Evolutionary conservation across 208 protist genomes (phyloP).

Genomic region (Leptomonas seymouri): DNA sequence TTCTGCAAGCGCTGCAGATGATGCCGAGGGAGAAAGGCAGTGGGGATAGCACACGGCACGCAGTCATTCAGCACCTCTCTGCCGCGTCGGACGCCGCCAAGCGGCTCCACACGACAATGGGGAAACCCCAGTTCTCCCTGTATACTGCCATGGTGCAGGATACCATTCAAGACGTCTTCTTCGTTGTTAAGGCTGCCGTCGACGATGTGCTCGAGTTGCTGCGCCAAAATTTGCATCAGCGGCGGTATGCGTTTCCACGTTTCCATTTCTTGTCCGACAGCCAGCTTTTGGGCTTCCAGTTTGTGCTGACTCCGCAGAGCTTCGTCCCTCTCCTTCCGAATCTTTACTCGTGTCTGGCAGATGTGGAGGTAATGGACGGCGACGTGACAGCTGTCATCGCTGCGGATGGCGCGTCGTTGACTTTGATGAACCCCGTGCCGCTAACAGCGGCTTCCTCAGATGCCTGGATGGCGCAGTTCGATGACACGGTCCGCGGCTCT

Average conservation of each 20-base stretch:
- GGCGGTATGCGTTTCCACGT: constrained; percentile 88
- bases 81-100: constrained; percentile 31
- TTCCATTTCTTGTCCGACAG: constrained; percentile 94
- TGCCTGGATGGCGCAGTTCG: constrained; percentile 75
- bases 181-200: constrained; percentile 81
- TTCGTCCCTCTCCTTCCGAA: constrained; percentile 59
- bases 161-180: constrained; percentile 90
- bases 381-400: constrained; percentile 11
- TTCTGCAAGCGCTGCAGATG: constrained; percentile 26
- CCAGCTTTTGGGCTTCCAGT: constrained; percentile 84
- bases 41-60: constrained; percentile 4
- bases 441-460: constrained; percentile 56
- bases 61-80: constrained; percentile 14
- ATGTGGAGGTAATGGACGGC: constrained; percentile 55
- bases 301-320: constrained; percentile 41
- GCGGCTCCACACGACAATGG: constrained; percentile 44
- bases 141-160: constrained; percentile 93
- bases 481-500: constrained; percentile 51
- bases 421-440: constrained; percentile 32
- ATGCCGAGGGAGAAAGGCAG: constrained; percentile 11
- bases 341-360: constrained; percentile 65
- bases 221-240: constrained; percentile 90
- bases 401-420: constrained; percentile 58
- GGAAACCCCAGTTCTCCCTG: constrained; percentile 86
- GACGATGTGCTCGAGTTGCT: constrained; percentile 91